Base-by-base conservation (phyloP, 352 stramenopile genomes). In the Globisporangium paddicum region DNA sequence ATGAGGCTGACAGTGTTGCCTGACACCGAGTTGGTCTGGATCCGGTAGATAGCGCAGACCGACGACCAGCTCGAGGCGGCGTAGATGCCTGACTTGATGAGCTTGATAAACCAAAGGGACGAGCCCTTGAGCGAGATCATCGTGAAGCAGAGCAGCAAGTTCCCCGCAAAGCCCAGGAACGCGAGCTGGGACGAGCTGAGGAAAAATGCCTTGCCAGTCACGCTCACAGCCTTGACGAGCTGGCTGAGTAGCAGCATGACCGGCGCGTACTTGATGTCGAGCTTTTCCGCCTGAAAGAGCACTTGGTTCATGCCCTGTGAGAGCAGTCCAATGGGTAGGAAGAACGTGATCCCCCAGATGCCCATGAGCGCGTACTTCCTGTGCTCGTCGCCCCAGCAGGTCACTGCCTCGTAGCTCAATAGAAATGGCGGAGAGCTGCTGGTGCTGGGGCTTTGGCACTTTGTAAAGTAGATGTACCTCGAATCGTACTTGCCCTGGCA, bases 231-330 rank as follows among this genome's bases (percentile, higher is more conserved):
- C 55, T 88, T 88, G 37, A 77, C 64, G 28, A 88, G 52, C 49
- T 88, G 78, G 13, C 65, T 75, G 9, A 82, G 66, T 2, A 88
- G 69, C 23, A 79, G 45, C 32, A 85, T 58, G 9, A 83, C 72
- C 0, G 75, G 75, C 4, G 78, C 77, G 26, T 83, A 88, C 54
- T 86, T 84, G 60, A 86, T 77, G 55, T 86, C 78, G 18, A 86
- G 58, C 30, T 69, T 75, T 47, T 86, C 78, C 32, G 77, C 69
- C 40, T 80, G 73, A 40, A 88, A 88, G 40, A 88, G 42, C 19
- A 88, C 78, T 23, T 88, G 75, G 44, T 69, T 85, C 78, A 88
- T 86, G 21, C 77, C 77, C 32, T 82, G 71, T 7, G 73, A 66
- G 25, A 88, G 63, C 32, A 88, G 46, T 2, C 75, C 78, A 14